Evolutionary conservation across 2,329 filamentous ascomycete species (phyloP), one percentile per base, ranked within the genome.

Genomic region (Fonsecaea pedrosoi): DNA sequence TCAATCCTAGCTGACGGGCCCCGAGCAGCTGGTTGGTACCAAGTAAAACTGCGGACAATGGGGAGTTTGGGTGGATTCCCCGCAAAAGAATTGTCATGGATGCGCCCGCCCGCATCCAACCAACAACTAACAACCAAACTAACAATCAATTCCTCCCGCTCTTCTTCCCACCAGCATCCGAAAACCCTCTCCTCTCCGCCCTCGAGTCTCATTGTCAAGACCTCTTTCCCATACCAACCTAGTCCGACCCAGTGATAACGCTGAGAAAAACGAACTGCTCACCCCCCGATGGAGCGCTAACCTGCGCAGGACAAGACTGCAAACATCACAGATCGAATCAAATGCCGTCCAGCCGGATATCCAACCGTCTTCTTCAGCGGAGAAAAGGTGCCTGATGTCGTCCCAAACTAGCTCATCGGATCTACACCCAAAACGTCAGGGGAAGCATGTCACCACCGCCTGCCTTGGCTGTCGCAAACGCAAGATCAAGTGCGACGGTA

Each of bases 401-500:
- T 42, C 45, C 32, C 38, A 59, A 34, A 50, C 32, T 13, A 35
- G 53, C 40, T 53, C 38, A 12, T 55, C 57, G 7, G 48, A 58
- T 45, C 45, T 50, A 37, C 56, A 37, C 12, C 50, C 57, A 12
- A 65, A 61, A 40, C 34, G 63, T 25, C 62, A 62, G 57, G 63
- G 57, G 4, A 68, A 68, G 48, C 66, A 68, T 42, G 66, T 65
- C 25, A 68, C 62, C 18, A 68, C 66, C 25, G 70, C 72, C 4
- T 74, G 72, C 48, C 53, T 69, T n/a, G 66, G 64, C 21, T 74
- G 72, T 60, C 60, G 72, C n/a, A 62, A 67, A 8, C 65, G 70
- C 32, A 74, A 74, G 54, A 71, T 73, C 50, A 73, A 72, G 59
- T 74, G 72, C 42, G 72, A 74, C 59, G 71, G 71, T 50, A 67